Evolutionary conservation across 2,329 filamentous ascomycete genomes (phyloP), one percentile per base, ranked within the genome.

Genomic region (Calonectria ilicicola): DNA sequence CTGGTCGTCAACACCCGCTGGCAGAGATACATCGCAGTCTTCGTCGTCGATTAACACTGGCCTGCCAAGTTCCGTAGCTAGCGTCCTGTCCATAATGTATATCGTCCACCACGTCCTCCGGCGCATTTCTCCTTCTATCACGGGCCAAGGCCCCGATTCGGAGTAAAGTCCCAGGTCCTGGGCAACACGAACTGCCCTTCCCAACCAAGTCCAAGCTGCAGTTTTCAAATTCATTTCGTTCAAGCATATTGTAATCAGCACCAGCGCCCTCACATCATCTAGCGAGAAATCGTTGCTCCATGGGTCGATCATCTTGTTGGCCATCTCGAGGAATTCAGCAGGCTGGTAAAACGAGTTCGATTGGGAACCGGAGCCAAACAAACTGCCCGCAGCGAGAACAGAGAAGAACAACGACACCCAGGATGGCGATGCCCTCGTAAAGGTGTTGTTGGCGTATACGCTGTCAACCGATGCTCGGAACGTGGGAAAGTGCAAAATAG

Each of bases 101-200:
- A 98, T 91, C 17, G 94, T 92, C 95, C 97, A 99, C 96, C 96
- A 99, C 2, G 97, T 91, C 68, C 96, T 90, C 73, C 94, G 91
- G 67, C 96, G 91, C 91, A 96, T 95, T 83, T 98, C 96, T 14
- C 91, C 91, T 79, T 98, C 95, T 17, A 98, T 87, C 1, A 92
- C 88, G 2, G 93, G 89, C 89, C 93, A 95, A 0, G 92, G 89
- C 0, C 93, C 93, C 1, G 91, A 90, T 78, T 98, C 94, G 8
- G 90, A 86, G 79, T 98, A 93, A 12, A 98, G 87, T 0, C 94
- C 94, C 56, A 98, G 88, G 76, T 97, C 94, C 81, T 98, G 96
- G 0, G 93, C 94, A 65, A 94, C 92, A 63, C 94, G 90, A 26
- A 98, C 92, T 0, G 95, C 93, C 42, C 89, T 92, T 1, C 94